Evolutionary conservation across 2,329 filamentous ascomycete species (phyloP).

Genomic region (Metarhizium album): DNA sequence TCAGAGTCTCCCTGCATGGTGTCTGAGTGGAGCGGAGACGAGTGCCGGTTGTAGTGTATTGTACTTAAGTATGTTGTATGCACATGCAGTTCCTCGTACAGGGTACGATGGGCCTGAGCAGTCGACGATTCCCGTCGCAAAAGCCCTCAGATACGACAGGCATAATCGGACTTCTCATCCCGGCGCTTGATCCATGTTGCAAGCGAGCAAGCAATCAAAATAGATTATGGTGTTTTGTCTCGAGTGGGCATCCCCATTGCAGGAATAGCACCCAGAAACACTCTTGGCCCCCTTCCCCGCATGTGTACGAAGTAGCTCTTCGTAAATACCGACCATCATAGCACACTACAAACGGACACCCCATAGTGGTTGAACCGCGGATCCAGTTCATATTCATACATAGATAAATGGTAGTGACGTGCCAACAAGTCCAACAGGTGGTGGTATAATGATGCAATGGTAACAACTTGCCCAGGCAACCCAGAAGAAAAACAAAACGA

Average conservation of each 20-base stretch:
- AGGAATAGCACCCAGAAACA: too few species aligned
- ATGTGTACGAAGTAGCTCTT: not conserved
- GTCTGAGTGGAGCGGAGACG: not conserved
- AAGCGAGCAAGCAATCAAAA: too few species aligned
- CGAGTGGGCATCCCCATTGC: too few species aligned
- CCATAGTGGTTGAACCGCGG: not conserved
- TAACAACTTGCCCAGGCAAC: not conserved
- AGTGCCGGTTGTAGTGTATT: too few species aligned
- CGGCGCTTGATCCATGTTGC: too few species aligned
- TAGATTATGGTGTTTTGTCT: too few species aligned
- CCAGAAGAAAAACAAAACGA: not conserved
- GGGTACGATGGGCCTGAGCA: too few species aligned
- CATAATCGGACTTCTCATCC: too few species aligned
- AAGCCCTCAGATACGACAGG: too few species aligned
- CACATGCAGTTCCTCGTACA: too few species aligned
- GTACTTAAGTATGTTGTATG: too few species aligned
- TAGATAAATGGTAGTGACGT: not conserved
- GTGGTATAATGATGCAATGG: conserved; percentile 2
- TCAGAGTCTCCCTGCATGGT: not conserved
- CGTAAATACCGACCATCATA: not conserved
- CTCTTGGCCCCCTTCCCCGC: not conserved
- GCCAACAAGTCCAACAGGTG: not conserved
- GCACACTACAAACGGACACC: not conserved
- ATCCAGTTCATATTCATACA: not conserved
- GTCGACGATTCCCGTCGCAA: too few species aligned